phyloP scores from a whole-genome alignment of 306 rosid genomes.

The Acmispon strigosus region DNA sequence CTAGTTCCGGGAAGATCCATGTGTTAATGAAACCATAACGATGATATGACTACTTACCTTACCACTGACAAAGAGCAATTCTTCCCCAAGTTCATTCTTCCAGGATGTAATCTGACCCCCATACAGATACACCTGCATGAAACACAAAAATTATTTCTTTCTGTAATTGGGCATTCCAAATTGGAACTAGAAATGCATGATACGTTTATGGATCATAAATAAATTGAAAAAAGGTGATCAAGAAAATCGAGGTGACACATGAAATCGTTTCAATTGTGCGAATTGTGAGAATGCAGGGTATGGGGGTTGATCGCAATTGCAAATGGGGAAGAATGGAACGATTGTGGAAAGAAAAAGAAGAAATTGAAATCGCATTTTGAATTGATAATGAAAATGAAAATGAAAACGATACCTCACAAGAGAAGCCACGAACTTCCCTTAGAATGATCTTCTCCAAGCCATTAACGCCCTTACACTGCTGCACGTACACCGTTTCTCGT shows the following conservation, averaged over 20 bases:
- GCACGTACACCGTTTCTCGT: slow-evolving; percentile 27
- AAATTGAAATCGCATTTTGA: neutral
- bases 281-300: neutral
- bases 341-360: neutral
- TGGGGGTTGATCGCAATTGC: neutral
- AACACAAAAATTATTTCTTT: neutral
- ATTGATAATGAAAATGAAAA: neutral
- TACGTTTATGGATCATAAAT: neutral
- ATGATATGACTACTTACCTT: slow-evolving; percentile 38
- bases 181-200: neutral
- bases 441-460: slow-evolving; percentile 61
- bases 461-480: slow-evolving; percentile 34
- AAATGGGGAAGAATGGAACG: neutral
- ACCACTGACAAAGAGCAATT: slow-evolving; percentile 63
- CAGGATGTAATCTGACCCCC: slow-evolving; percentile 79
- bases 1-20: neutral
- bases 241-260: neutral
- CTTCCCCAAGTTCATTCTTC: slow-evolving; percentile 70
- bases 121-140: slow-evolving; percentile 51
- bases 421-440: slow-evolving; percentile 44
- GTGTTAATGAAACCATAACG: neutral
- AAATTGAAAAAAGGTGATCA: neutral
- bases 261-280: neutral
- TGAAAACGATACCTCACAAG: slow-evolving; percentile 45
- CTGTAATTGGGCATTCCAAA: neutral